Conservation (phyloP, 176 grass and related monocot species). For the Rhynchospora tenuis region DNA sequence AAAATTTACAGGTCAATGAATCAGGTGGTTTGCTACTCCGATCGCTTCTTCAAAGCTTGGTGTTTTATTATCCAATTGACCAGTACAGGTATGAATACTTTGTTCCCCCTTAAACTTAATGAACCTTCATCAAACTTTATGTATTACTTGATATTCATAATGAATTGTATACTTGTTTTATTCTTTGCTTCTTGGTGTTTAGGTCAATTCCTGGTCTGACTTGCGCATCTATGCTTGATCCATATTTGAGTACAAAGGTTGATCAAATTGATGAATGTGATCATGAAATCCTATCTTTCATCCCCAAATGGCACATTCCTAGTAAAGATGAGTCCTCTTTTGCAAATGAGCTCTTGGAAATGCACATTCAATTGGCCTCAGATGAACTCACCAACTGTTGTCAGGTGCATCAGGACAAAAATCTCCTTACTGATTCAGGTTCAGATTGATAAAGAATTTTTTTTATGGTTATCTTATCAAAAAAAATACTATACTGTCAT, state of each 20-base stretch:
- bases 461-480: background rate
- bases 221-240: conserved; percentile 52
- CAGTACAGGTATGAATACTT: conserved; percentile 68
- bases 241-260: conserved; percentile 71
- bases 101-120: conserved; percentile 8
- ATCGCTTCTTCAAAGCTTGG: conserved; percentile 63
- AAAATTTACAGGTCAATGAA: conserved; percentile 59
- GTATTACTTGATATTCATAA: background rate
- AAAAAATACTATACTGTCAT: background rate
- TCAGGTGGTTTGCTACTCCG: conserved; percentile 79
- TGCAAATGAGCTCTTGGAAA: conserved; percentile 76
- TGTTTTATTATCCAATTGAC: conserved; percentile 70
- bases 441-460: background rate
- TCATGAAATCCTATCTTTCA: conserved; percentile 34
- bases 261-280: conserved; percentile 34
- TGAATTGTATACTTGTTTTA: background rate
- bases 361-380: conserved; percentile 82
- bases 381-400: conserved; percentile 71
- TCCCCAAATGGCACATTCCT: conserved; percentile 79
- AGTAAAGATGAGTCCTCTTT: conserved; percentile 69
- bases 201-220: conserved; percentile 52
- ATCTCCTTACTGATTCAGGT: conserved; percentile 55
- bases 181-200: conserved; percentile 11
- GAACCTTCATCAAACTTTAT: conserved; percentile 25
- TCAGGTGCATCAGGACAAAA: conserved; percentile 31